Conservation (phyloP, 345 rosid species). For the Salix arbutifolia region DNA sequence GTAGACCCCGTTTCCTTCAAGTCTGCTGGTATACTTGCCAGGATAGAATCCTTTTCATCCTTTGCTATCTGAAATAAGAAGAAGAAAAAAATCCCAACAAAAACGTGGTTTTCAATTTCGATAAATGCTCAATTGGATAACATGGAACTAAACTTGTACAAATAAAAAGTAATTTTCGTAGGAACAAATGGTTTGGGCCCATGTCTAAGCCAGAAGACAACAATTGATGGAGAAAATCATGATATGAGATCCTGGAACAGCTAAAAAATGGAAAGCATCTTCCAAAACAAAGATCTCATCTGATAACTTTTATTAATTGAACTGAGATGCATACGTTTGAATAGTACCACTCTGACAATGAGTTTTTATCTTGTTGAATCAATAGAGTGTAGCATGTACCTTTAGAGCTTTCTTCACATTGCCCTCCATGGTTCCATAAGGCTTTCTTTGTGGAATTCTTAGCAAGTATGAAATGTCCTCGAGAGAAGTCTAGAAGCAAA, state of each 20-base stretch:
- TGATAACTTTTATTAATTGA: background rate
- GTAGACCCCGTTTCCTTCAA: slow-evolving; percentile 64
- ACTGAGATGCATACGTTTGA: background rate
- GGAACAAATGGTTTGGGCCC: background rate
- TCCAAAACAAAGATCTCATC: background rate
- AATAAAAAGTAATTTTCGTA: background rate
- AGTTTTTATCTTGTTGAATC: background rate
- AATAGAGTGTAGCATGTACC: slow-evolving; percentile 27
- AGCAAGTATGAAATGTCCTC: slow-evolving; percentile 88
- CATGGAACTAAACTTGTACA: background rate
- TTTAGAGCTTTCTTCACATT: slow-evolving; percentile 89
- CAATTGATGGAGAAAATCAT: background rate
- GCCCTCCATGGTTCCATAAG: slow-evolving; percentile 93
- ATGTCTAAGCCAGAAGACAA: background rate
- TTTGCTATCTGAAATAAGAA: slow-evolving; percentile 54
- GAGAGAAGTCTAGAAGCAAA: slow-evolving; percentile 56
- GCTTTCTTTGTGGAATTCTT: slow-evolving; percentile 94
- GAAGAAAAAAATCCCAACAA: background rate
- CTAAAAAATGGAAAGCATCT: background rate
- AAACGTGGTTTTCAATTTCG: background rate
- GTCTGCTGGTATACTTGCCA: slow-evolving; percentile 72
- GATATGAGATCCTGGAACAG: background rate
- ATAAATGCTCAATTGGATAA: background rate
- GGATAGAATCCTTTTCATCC: slow-evolving; percentile 66
- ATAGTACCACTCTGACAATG: background rate